A percentile compares a stretch with the other conserved stretches of the same genome.
Conservation (phyloP, 1,284 basidiomycete genomes). For the Heterobasidion irregulare region DNA sequence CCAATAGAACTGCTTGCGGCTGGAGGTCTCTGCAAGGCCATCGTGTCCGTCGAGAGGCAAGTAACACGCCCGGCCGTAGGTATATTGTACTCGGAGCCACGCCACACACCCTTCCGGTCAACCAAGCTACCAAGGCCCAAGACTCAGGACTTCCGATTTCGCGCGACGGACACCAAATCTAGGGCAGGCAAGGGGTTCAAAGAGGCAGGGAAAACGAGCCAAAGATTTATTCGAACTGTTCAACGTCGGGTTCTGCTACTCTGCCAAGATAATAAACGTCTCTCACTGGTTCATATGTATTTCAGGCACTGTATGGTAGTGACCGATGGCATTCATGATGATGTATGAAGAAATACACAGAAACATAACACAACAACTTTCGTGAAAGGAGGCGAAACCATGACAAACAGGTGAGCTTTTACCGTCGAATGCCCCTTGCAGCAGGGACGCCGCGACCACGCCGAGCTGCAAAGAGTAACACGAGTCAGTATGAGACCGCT, state of each 20-base stretch:
- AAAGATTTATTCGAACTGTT: too few species aligned
- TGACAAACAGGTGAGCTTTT: constrained; percentile 17
- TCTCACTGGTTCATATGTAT: too few species aligned
- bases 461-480: constrained; percentile 47
- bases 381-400: background rate
- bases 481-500: constrained; percentile 6
- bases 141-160: too few species aligned
- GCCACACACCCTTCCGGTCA: too few species aligned
- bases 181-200: too few species aligned
- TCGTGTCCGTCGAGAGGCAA: background rate
- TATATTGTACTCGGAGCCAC: background rate
- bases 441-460: constrained; percentile 75
- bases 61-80: background rate
- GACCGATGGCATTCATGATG: background rate
- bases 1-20: background rate
- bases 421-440: constrained; percentile 72
- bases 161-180: too few species aligned
- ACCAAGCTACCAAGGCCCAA: too few species aligned
- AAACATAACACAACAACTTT: constrained; percentile 4
- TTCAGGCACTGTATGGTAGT: too few species aligned
- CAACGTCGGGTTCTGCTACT: too few species aligned
- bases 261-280: too few species aligned
- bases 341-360: constrained; percentile 5
- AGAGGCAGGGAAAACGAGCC: too few species aligned
- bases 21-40: background rate